Base-by-base conservation (phyloP, 306 rosid species). In the Cucurbita argyrosperma region DNA sequence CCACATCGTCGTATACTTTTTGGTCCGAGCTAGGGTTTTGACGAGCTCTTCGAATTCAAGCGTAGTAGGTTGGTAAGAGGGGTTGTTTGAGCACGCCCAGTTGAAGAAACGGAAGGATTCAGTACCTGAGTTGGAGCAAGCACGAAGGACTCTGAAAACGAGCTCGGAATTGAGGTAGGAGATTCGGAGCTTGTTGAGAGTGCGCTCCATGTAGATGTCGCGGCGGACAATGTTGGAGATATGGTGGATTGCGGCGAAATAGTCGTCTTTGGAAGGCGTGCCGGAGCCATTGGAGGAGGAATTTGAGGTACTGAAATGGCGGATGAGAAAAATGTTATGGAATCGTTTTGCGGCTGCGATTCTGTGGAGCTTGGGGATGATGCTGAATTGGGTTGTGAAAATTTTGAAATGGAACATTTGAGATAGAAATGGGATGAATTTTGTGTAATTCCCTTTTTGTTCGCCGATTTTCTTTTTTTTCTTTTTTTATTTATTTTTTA, bases 141-240 rank as follows among this genome's bases (percentile, higher is more conserved):
- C 84, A 46, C 93, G 98, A 68, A 93, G 96, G 52, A 90, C 96
- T 21, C 98, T 90, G 83, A 78, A 90, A 79, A 93, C 96, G 40
- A 93, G 89, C 59, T 93, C 98, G 35, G 98, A 90, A 43, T 90
- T 85, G 79, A 93, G 78, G 54, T 47, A 75, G 71, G 85, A 70
- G 73, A 90, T 80, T 16, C 74, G 84, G 61, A 93, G 88, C 88
- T 90, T 93, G 89, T 90, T 93, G 82, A 93, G 96, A 23, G 96
- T 93, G 18, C 98, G 93, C 58, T 93, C 98, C 83, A 93, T 37
- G 91, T 84, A 93, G 89, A 88, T 82, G 79, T 92, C 96, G 39
- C 96, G 92, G 7, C 95, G 93, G 40, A 92, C 96, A 50, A 90
- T 86, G 84, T 92, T 89, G n/a, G 93, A 78, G 39, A 92, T 85